These are phyloP conservation scores for Hygrocybe coccinea DNA, from an alignment of 768 basidiomycete genomes.

Conservation along the genomic window DNA sequence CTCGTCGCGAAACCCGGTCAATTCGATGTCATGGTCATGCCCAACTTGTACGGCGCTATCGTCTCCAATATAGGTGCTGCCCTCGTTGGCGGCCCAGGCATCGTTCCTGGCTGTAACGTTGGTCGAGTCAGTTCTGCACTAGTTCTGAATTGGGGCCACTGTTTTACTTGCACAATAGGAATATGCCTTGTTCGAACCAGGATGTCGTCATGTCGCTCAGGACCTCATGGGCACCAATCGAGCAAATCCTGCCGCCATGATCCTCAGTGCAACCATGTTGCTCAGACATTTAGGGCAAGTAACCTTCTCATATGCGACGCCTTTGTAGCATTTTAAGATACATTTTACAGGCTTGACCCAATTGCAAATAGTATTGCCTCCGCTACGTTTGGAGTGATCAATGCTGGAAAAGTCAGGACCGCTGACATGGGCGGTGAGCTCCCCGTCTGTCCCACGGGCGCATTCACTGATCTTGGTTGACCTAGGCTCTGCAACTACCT, in stretches of 20 bases:
- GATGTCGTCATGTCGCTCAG: slow-evolving; percentile 91
- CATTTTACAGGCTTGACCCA: slow-evolving; percentile 65
- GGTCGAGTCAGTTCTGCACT: slow-evolving; percentile 61
- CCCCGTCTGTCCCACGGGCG: not conserved
- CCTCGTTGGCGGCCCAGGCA: slow-evolving; percentile 95
- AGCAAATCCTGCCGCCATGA: slow-evolving; percentile 96
- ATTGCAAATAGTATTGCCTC: slow-evolving; percentile 92
- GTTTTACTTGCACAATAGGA: slow-evolving; percentile 47
- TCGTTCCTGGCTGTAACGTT: slow-evolving; percentile 97
- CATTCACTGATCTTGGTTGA: slow-evolving; percentile 9
- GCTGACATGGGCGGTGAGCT: slow-evolving; percentile 90
- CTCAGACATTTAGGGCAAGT: slow-evolving; percentile 89
- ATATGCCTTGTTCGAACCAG: slow-evolving; percentile 97
- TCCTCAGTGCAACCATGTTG: slow-evolving; percentile 97
- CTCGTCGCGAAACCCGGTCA: slow-evolving; percentile 92
- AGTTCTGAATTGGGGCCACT: not conserved
- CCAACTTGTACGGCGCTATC: slow-evolving; percentile 94
- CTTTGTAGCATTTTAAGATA: not conserved
- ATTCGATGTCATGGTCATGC: slow-evolving; percentile 99
- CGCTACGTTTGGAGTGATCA: slow-evolving; percentile 90
- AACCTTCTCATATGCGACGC: slow-evolving; percentile 9
- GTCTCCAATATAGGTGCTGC: slow-evolving; percentile 98
- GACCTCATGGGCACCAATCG: slow-evolving; percentile 96
- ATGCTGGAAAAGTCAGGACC: slow-evolving; percentile 82
- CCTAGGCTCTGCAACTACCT: slow-evolving; percentile 81